Conservation (phyloP, 495 filamentous ascomycete genomes). For the Hypoxylon fuscum region DNA sequence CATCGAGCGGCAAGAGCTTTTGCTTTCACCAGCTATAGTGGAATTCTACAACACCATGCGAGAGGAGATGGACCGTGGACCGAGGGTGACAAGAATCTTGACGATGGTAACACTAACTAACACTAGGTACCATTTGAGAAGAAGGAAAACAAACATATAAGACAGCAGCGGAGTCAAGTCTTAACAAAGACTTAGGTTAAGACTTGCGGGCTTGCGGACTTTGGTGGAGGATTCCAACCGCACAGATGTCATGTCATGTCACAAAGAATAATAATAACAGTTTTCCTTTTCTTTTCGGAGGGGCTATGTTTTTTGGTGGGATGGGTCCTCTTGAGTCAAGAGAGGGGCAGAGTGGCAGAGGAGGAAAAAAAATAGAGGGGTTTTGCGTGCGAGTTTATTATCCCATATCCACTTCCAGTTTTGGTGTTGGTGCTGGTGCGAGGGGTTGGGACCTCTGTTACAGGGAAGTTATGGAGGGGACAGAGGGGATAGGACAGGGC, state of each 20-base stretch:
- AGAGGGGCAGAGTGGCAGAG: background rate
- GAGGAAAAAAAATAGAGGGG: background rate
- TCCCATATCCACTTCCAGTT: background rate
- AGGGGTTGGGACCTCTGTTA: conserved; percentile 18
- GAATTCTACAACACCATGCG: too few species aligned
- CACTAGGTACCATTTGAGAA: too few species aligned
- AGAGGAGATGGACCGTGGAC: too few species aligned
- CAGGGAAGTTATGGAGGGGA: too few species aligned
- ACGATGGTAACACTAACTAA: too few species aligned
- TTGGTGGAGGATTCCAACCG: background rate
- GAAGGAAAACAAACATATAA: too few species aligned
- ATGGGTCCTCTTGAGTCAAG: conserved; percentile 2
- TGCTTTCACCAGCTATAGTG: background rate
- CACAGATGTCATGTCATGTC: background rate
- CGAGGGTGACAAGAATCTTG: too few species aligned
- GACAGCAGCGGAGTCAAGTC: too few species aligned
- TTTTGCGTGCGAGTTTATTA: conserved; percentile 1
- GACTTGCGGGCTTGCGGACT: background rate
- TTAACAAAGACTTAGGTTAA: too few species aligned
- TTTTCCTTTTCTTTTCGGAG: background rate
- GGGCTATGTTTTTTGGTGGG: conserved; percentile 1
- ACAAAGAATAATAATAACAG: background rate
- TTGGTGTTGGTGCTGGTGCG: too few species aligned
- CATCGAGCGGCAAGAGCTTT: conserved; percentile 25
- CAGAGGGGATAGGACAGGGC: background rate